phyloP scores from a whole-genome alignment of 1,284 basidiomycete genomes.

The Mycosarcoma mackinlayi region DNA sequence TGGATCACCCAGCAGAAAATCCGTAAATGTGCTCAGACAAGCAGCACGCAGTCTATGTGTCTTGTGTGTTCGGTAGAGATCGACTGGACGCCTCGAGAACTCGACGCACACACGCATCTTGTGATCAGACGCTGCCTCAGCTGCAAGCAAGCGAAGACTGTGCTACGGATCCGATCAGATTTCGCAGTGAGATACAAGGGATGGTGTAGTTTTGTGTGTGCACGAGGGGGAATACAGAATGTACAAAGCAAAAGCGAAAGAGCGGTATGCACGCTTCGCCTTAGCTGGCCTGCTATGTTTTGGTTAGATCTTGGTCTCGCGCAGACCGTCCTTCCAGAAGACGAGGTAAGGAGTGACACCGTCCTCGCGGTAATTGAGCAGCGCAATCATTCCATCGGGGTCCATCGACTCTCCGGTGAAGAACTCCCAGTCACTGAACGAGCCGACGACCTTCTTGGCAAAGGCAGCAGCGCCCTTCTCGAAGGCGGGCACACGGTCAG shows the following conservation, averaged over 20 bases:
- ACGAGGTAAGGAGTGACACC: slow-evolving; percentile 76
- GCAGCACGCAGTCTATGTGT: no score
- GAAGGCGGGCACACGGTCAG: slow-evolving; percentile 81
- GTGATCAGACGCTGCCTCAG: no score
- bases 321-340: slow-evolving; percentile 68
- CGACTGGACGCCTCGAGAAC: no score
- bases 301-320: slow-evolving; percentile 66
- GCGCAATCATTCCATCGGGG: slow-evolving; percentile 69
- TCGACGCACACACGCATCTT: not conserved
- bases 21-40: no score
- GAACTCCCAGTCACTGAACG: slow-evolving; percentile 90
- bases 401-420: slow-evolving; percentile 81
- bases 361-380: slow-evolving; percentile 72
- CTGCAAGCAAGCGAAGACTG: not conserved
- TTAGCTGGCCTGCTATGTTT: no score
- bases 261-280: no score
- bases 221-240: not conserved
- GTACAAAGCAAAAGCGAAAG: not conserved
- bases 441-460: slow-evolving; percentile 79
- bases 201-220: not conserved
- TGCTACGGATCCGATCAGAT: not conserved
- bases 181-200: no score
- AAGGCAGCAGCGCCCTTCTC: slow-evolving; percentile 79
- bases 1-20: no score
- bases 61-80: no score